These are phyloP conservation scores for Udeniomyces megalosporus DNA, from an alignment of 768 basidiomycete species.

Conservation along the genomic window DNA sequence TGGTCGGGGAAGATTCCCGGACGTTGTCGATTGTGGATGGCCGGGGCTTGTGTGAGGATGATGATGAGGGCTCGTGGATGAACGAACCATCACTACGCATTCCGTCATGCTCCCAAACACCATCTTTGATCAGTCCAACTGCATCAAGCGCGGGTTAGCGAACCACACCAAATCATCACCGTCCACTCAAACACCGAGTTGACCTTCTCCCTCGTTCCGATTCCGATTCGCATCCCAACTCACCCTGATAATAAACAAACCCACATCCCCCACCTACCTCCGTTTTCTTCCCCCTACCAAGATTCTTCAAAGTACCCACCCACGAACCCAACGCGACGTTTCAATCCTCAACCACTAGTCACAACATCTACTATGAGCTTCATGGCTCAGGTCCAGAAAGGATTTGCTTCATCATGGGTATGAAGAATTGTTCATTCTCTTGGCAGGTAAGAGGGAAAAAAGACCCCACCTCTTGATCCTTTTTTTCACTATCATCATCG, in stretches of 20 bases:
- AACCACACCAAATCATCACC: too few species aligned
- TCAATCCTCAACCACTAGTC: background rate
- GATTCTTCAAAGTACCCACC: background rate
- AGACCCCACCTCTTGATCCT: too few species aligned
- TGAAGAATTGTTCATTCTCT: constrained; percentile 2
- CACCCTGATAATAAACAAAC: too few species aligned
- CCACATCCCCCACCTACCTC: background rate
- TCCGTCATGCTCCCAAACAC: background rate
- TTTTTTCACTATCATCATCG: too few species aligned
- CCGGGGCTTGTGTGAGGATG: background rate
- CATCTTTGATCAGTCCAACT: background rate
- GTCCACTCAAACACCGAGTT: too few species aligned
- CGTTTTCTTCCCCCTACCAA: background rate
- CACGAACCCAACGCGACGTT: background rate
- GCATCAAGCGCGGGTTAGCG: background rate
- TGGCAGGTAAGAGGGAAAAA: background rate
- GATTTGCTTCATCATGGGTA: constrained; percentile 61
- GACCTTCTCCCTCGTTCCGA: background rate
- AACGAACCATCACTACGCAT: background rate
- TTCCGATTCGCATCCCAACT: background rate
- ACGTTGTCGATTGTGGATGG: too few species aligned
- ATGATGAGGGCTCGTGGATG: background rate
- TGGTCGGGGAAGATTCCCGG: too few species aligned
- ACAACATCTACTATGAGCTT: constrained; percentile 35
- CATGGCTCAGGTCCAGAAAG: constrained; percentile 54